Conservation (phyloP, 495 filamentous ascomycete genomes). For the Hapsidospora chrysogenum region DNA sequence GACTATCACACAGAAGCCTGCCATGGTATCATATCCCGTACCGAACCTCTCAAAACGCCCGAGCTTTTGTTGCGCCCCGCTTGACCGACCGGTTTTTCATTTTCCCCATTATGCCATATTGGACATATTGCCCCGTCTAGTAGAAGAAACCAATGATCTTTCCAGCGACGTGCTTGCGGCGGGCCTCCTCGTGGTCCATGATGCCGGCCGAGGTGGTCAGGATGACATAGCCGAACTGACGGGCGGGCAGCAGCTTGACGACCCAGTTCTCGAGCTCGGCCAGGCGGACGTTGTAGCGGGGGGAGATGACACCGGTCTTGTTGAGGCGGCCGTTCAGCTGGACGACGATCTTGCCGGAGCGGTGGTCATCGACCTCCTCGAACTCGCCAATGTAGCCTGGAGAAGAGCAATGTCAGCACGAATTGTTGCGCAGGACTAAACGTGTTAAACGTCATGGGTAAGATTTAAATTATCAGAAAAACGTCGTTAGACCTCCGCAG, state of each 20-base stretch:
- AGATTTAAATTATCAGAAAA: slow-evolving; percentile 35
- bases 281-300: slow-evolving; percentile 96
- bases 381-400: slow-evolving; percentile 99
- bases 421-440: slow-evolving; percentile 83
- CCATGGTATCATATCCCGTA: slow-evolving; percentile 8
- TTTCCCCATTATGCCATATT: slow-evolving; percentile 4
- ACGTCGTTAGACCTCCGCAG: slow-evolving; percentile 87
- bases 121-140: too few relatives aligned
- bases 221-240: slow-evolving; percentile 99
- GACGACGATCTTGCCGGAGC: slow-evolving; percentile 95
- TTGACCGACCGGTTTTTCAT: slow-evolving; percentile 5
- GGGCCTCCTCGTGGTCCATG: slow-evolving; percentile 99
- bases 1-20: too few relatives aligned
- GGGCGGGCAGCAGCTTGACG: slow-evolving; percentile 89
- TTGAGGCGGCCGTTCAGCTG: slow-evolving; percentile 92
- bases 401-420: slow-evolving; percentile 30
- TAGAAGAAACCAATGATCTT: slow-evolving; percentile 98
- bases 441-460: slow-evolving; percentile 56
- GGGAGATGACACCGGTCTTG: slow-evolving; percentile 98
- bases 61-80: too few relatives aligned
- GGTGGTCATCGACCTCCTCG: slow-evolving; percentile 98
- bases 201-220: slow-evolving; percentile 97
- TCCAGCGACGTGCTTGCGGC: slow-evolving; percentile 91
- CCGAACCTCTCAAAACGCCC: slow-evolving; percentile 7
- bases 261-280: slow-evolving; percentile 98